Percentiles rank a stretch among this genome's conserved stretches.
Conservation (phyloP, 768 basidiomycete genomes). For the Amanita fuliginea region DNA sequence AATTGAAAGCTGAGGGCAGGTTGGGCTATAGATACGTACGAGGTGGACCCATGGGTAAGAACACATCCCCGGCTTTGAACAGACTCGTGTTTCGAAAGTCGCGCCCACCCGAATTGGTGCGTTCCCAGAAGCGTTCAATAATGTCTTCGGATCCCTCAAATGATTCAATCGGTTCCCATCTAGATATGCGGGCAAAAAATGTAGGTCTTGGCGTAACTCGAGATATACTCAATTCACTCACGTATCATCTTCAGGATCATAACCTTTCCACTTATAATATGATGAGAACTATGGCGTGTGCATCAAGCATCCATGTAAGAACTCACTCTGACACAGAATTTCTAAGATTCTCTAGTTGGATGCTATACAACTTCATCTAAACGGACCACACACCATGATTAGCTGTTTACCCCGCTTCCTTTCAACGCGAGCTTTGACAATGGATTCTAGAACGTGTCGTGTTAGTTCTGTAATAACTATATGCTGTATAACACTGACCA, state of each 20-base stretch:
- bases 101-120: conserved; percentile 34
- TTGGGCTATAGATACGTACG: conserved; percentile 25
- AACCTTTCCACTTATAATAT: conserved; percentile 48
- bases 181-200: conserved; percentile 14
- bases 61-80: conserved; percentile 44
- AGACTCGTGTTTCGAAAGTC: conserved; percentile 34
- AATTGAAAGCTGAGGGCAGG: not conserved
- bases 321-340: conserved; percentile 49
- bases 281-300: conserved; percentile 1
- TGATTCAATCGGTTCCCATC: conserved; percentile 60
- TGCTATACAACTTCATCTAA: not conserved
- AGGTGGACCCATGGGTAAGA: conserved; percentile 48
- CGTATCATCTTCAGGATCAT: conserved; percentile 43
- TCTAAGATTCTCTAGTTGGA: conserved; percentile 21
- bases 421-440: conserved; percentile 41
- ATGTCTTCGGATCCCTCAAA: conserved; percentile 49
- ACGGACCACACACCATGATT: conserved; percentile 34
- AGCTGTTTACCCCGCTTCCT: conserved; percentile 28
- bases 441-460: conserved; percentile 29
- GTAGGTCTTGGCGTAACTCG: conserved; percentile 2
- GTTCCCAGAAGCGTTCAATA: conserved; percentile 39
- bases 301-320: not conserved
- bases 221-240: conserved; percentile 20
- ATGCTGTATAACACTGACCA: conserved; percentile 29
- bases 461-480: not conserved